phyloP scores from a whole-genome alignment of 1,139 yeast genomes.

The Wickerhamomyces sp. region DNA sequence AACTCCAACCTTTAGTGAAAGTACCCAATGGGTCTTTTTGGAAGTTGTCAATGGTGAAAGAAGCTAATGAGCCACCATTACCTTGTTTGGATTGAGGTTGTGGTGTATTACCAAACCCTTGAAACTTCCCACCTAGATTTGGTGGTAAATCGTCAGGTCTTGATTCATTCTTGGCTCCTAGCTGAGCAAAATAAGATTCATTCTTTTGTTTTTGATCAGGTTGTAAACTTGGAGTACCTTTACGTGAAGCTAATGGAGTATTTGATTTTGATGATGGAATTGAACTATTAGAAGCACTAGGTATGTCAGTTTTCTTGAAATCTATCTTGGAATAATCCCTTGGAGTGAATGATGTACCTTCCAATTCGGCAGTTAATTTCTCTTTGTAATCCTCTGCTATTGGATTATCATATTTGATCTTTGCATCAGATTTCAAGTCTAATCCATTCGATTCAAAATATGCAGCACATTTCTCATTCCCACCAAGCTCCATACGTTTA shows the following conservation, averaged over 20 bases:
- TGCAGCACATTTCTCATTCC: slow-evolving; percentile 69
- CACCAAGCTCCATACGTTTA: slow-evolving; percentile 90
- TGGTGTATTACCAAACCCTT: slow-evolving; percentile 86
- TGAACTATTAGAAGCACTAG: slow-evolving; percentile 5
- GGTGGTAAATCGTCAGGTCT: slow-evolving; percentile 85
- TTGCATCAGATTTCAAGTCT: slow-evolving; percentile 58
- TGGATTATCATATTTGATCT: slow-evolving; percentile 75
- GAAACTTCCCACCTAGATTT: slow-evolving; percentile 89
- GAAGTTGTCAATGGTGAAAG: slow-evolving; percentile 66
- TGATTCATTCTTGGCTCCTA: slow-evolving; percentile 67
- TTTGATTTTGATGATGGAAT: slow-evolving; percentile 6
- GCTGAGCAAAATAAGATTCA: slow-evolving; percentile 75
- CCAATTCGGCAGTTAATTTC: slow-evolving; percentile 67
- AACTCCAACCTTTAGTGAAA: slow-evolving; percentile 87
- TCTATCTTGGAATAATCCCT: slow-evolving; percentile 51
- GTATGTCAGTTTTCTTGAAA: slow-evolving; percentile 8
- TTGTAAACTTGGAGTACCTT: slow-evolving; percentile 32
- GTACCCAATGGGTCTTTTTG: slow-evolving; percentile 89
- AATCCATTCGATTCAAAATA: slow-evolving; percentile 75
- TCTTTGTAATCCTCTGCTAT: slow-evolving; percentile 95
- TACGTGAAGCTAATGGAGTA: slow-evolving; percentile 39
- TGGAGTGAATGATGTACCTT: slow-evolving; percentile 67
- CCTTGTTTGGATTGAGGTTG: slow-evolving; percentile 18
- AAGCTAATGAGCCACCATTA: slow-evolving; percentile 38
- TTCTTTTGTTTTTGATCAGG: slow-evolving; percentile 52